Base-by-base conservation (phyloP, 164 flowering plant genomes). In the Sextonia rubra region DNA sequence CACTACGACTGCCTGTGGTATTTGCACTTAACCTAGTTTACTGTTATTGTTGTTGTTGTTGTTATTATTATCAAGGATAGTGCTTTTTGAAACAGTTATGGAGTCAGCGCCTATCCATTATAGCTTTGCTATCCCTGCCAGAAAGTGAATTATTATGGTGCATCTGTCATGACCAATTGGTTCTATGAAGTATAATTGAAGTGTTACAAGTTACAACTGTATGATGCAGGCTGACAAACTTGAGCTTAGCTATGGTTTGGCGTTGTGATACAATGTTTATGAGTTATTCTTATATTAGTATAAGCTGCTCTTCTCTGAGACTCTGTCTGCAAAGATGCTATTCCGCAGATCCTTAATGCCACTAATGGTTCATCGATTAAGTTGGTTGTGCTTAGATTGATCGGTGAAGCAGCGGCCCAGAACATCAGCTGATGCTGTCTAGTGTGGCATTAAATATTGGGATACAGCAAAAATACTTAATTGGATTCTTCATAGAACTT, bases 1-100 rank as follows among this genome's bases (percentile, higher is more conserved):
- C 98, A 0, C 82, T 96, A 30, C 98, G 75, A 71, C 85, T 96
- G 68, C 99, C 99, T 14, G 88, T 89, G 99, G 99, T 96, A 93
- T 91, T 89, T 85, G 86, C 88, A 83, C 90, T 79, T 60, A 74
- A 67, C 76, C 79, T 75, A 52, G 18, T 60, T 48, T 64, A 6
- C 29, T 68, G 17, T n/a, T n/a, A n/a, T n/a, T n/a, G n/a, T n/a
- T n/a, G 66, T 72, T 26, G 44, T 32, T 30, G 37, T 30, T 32
- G 11, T 37, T 37, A 37, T 71, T 49, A 60, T 60, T n/a, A 23
- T 29, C 47, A 15, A 37, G 47, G 24, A 68, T 25, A 47, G 32
- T 47, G 32, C n/a, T 49, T 18, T 49, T 49, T 23, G 27, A 47
- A 22, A n/a, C n/a, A 12, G 44, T 12, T 17, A 64, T 24, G 14